Evolutionary conservation across 2,329 filamentous ascomycete species (phyloP), one percentile per base, ranked within the genome.

Genomic region (Hirsutella rhossiliensis): DNA sequence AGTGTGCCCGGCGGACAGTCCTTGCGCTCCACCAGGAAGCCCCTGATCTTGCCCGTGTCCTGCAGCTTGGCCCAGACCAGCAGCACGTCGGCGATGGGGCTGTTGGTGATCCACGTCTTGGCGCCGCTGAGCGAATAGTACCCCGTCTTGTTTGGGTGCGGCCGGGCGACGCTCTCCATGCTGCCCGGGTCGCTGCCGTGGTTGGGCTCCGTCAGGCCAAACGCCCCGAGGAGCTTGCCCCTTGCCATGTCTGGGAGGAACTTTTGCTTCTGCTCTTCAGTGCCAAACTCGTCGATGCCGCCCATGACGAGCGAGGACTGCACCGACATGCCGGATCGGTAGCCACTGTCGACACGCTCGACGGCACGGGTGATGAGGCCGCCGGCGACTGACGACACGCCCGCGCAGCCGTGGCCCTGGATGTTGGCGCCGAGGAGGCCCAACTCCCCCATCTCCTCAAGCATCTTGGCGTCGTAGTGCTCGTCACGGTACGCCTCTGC

Each of bases 101-200:
- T 90, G 64, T 95, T 95, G 13, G 88, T 95, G 60, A 95, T 95
- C 88, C 88, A 95, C 0, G 89, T 95, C 72, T 95, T 95, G 41
- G 84, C 69, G 2, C 88, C 88, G 39, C 81, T 87, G 31, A 95
- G 66, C 38, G 80, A 76, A 54, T 82, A 84, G 62, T 87, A 87
- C 1, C 87, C 88, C 57, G 85, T 82, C 69, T 89, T 89, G 8
- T 78, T 81, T 6, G 87, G 85, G 59, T 95, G 87, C 41, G 82
- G 80, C 59, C 81, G 87, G n/a, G 88, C 89, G 11, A 76, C 73
- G 6, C 83, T 87, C 71, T 95, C 88, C 87, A 95, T 90, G 31
- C 83, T 86, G 13, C 87, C 88, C 5, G 88, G 88, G 59, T 95
- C 89, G 45, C 85, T 92, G 47, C 88, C 88, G 61, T 95, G 88